Conservation (phyloP, 2,329 filamentous ascomycete species). For the Penicillium corylophilum region DNA sequence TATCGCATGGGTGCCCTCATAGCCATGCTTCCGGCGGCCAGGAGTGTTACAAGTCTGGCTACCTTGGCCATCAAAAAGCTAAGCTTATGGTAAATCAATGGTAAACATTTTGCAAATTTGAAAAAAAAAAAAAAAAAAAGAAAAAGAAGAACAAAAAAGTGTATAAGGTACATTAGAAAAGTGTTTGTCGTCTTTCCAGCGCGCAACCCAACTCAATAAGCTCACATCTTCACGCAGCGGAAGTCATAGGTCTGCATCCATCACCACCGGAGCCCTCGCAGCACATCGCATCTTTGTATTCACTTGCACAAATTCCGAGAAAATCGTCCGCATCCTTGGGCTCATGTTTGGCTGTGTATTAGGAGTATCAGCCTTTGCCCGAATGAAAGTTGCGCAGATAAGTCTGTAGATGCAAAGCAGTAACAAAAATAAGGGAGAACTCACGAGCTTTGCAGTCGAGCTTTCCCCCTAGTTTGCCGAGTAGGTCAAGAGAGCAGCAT, state of each 20-base stretch:
- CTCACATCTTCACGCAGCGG: too few relatives aligned
- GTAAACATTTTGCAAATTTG: too few relatives aligned
- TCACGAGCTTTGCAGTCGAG: not conserved
- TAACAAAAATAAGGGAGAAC: not conserved
- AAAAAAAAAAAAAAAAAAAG: too few relatives aligned
- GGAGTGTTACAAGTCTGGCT: too few relatives aligned
- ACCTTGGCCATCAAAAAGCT: too few relatives aligned
- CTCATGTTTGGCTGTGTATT: not conserved
- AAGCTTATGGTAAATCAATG: too few relatives aligned
- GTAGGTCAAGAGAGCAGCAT: not conserved
- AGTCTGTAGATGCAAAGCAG: not conserved
- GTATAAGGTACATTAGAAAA: too few relatives aligned
- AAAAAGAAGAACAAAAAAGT: too few relatives aligned
- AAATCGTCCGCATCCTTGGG: not conserved
- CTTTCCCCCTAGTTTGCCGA: not conserved
- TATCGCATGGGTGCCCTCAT: too few relatives aligned
- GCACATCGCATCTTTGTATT: not conserved
- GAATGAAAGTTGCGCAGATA: not conserved
- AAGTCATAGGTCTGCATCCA: not conserved
- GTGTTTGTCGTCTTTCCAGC: too few relatives aligned
- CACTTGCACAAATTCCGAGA: not conserved
- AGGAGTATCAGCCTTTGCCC: not conserved
- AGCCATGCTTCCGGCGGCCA: too few relatives aligned
- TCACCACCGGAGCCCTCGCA: not conserved
- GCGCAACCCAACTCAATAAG: too few relatives aligned